These are phyloP conservation scores for Hansenula sp. DNA, from an alignment of 1,139 yeast genomes.

Conservation along the genomic window DNA sequence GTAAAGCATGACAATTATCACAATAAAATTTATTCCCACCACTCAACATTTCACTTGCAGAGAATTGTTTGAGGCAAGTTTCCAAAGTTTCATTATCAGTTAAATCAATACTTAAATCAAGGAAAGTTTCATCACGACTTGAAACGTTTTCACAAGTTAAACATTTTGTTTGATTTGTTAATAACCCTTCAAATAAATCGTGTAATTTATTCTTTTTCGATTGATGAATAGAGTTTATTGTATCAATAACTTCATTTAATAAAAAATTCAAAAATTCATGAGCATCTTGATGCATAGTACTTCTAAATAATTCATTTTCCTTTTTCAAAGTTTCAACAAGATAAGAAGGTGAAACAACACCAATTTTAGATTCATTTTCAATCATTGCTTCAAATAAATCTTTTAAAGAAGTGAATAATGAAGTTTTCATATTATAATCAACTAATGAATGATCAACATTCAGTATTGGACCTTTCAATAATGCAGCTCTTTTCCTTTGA, in stretches of 20 bases:
- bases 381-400: conserved; percentile 84
- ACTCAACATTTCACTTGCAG: conserved; percentile 79
- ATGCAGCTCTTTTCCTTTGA: conserved; percentile 75
- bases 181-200: conserved; percentile 75
- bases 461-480: conserved; percentile 78
- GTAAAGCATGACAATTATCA: conserved; percentile 84
- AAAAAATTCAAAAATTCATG: conserved; percentile 91
- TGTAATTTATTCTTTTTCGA: conserved; percentile 51
- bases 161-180: conserved; percentile 88
- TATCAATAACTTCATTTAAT: conserved; percentile 78
- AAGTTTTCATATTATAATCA: conserved; percentile 45
- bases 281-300: conserved; percentile 97
- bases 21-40: conserved; percentile 92
- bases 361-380: conserved; percentile 65
- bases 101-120: conserved; percentile 84
- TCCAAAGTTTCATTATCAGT: conserved; percentile 63
- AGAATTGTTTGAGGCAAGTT: conserved; percentile 72
- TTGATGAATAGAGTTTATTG: conserved; percentile 29
- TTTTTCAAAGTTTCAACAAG: conserved; percentile 73
- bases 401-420: conserved; percentile 69
- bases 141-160: conserved; percentile 87
- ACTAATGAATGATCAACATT: conserved; percentile 68
- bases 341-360: conserved; percentile 80
- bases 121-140: conserved; percentile 77
- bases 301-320: conserved; percentile 80